A percentile compares a stretch with the other conserved stretches of the same genome.
These are phyloP conservation scores for Kwoniella mangroviensis DNA, from an alignment of 768 basidiomycete species.

Conservation along the genomic window DNA sequence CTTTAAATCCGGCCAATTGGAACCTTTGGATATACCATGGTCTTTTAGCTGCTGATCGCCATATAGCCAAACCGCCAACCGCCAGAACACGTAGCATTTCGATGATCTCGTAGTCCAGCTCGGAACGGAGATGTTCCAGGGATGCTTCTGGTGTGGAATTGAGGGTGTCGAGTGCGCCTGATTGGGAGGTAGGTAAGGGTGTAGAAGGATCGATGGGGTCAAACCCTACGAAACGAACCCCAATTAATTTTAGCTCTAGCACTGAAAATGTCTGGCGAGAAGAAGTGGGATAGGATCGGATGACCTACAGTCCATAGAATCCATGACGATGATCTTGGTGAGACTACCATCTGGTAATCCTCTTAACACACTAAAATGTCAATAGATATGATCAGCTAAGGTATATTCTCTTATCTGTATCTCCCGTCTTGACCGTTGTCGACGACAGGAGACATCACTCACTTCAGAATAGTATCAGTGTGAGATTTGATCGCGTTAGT, in stretches of 20 bases:
- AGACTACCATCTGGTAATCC: constrained; percentile 63
- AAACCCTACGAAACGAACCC: constrained; percentile 37
- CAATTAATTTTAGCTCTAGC: too few species aligned
- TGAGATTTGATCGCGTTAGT: constrained; percentile 69
- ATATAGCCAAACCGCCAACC: constrained; percentile 68
- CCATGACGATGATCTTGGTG: constrained; percentile 73
- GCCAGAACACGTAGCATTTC: constrained; percentile 67
- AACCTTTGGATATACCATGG: constrained; percentile 73
- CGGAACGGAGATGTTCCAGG: constrained; percentile 57
- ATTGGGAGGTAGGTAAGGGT: constrained; percentile 35
- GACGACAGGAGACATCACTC: constrained; percentile 32
- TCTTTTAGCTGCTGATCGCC: constrained; percentile 68
- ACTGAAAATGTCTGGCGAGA: too few species aligned
- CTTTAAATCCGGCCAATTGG: constrained; percentile 63
- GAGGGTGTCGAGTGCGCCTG: constrained; percentile 62
- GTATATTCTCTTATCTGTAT: too few species aligned
- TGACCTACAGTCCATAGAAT: constrained; percentile 63
- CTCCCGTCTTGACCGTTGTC: too few species aligned
- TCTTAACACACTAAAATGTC: constrained; percentile 59
- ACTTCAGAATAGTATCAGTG: constrained; percentile 74
- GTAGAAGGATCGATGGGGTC: constrained; percentile 54
- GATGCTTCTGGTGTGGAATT: constrained; percentile 58
- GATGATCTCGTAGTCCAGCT: constrained; percentile 65
- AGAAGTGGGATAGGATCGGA: not conserved
- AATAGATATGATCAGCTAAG: too few species aligned